Evolutionary conservation across 805 yeast genomes (phyloP), one percentile per base, ranked within the genome.

Genomic region (Candida golubevii): DNA sequence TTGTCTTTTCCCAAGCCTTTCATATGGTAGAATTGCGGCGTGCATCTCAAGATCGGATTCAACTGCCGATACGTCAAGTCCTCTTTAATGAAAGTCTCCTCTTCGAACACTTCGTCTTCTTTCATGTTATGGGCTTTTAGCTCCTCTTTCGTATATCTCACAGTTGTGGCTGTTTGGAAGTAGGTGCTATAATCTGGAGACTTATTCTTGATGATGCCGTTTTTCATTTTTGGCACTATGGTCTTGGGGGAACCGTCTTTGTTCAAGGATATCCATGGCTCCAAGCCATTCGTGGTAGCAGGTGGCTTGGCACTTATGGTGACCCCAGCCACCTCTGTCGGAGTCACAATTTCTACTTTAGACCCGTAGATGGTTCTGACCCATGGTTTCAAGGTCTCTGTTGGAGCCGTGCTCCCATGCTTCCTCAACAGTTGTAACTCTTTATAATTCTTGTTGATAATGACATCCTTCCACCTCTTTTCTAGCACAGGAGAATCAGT

Each of bases 1-100:
- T 65, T 60, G 48, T 71, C 71, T 53, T 80, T 79, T 28, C 80
- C 82, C 32, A 70, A 47, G 8, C 90, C 91, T 58, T 82, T 83
- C 53, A 72, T 75, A 56, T 68, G 73, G 60, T 85, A 88, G 38
- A 77, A 65, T 42, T 83, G 83, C 2, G 97, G 97, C 4, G 89
- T 85, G 66, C 97, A 88, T 65, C 96, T 75, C 57, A 87, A 75
- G 39, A 88, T 62, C 0, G 97, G 97, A 58, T 83, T 85, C 60
- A 88, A 69, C 14, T 75, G 66, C 26, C 80, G 82, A 56, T 86
- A 83, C 0, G 86, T 79, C n/a, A 74, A 73, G 61, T 86, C 95
- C 62, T 88, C 96, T 6, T 78, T 82, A 18, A 77, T 59, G 55
- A 60, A 74, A 15, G 63, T 57, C 35, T 77, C 80, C 53, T 88